Evolutionary conservation across 257 asterid genomes (phyloP), one percentile per base, ranked within the genome.

Genomic region (Ophiorrhiza pumila): DNA sequence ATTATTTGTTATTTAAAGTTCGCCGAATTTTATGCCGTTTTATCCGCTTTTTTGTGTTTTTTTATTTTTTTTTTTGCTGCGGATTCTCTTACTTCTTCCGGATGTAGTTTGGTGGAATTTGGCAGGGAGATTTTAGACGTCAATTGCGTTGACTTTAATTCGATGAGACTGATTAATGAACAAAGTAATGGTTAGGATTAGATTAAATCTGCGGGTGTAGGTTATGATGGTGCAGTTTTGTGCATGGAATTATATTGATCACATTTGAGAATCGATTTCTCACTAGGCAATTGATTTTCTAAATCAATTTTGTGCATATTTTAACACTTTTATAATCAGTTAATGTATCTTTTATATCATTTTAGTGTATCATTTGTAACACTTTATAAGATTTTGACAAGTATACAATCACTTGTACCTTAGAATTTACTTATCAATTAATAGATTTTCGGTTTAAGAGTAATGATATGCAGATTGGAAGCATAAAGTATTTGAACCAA

Each of bases 11-110:
- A 20, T n/a, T 15, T 35, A 52, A 0, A 2, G 52, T 50, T 8
- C 1, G 2, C 34, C 58, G 57, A 50, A 18, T 39, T 23, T 65
- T 31, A 8, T 49, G 65, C 65, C 57, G 46, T 27, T 50, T 64
- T 64, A 73, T 37, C 72, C 32, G 65, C 58, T 8, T 4, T 46
- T 23, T 39, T 42, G 41, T 65, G n/a, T n/a, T n/a, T n/a, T n/a
- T n/a, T n/a, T n/a, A n/a, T n/a, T n/a, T n/a, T n/a, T n/a, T 13
- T 42, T 14, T 7, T 35, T 22, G 64, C 22, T 58, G 34, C 17
- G 42, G 42, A 59, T 29, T 59, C 41, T 17, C 41, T 42, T 59
- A 32, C 63, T 25, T 12, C 63, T 25, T 12, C 63, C 17, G 7
- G 63, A 12, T 27, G 63, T 57, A 27, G 0, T 57, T 14, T 57